Conservation (phyloP, 176 grass and related monocot species). For the Dactylis glomerata region DNA sequence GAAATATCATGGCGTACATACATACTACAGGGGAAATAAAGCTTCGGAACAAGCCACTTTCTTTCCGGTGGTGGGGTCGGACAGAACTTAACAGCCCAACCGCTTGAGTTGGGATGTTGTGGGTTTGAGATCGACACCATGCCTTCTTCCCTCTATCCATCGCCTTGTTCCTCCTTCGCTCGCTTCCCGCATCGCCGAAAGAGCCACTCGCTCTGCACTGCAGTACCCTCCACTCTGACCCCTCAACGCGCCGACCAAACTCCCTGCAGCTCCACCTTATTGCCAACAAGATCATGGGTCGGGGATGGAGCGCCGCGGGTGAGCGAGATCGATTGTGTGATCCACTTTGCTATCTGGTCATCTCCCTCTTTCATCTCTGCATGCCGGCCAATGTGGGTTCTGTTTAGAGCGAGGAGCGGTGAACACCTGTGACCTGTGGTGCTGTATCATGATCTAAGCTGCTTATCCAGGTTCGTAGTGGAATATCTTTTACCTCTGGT, state of each 20-base stretch:
- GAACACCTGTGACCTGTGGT: background rate
- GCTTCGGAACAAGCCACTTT: background rate
- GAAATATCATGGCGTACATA: background rate
- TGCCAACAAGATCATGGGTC: background rate
- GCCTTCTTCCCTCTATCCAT: background rate
- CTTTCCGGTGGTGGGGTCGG: constrained; percentile 5
- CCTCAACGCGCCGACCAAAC: background rate
- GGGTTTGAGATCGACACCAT: constrained; percentile 14
- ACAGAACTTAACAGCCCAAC: constrained; percentile 38
- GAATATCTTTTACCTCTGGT: background rate
- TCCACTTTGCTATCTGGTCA: background rate
- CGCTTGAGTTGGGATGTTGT: background rate
- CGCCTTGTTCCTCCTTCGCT: background rate
- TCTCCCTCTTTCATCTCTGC: background rate
- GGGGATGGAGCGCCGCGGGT: background rate
- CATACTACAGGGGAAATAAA: background rate
- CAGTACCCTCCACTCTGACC: background rate
- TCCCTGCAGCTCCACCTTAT: background rate
- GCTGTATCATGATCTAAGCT: background rate
- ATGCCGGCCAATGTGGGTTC: background rate
- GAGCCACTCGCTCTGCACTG: constrained; percentile 40
- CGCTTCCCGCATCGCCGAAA: constrained; percentile 10
- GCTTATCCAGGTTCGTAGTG: background rate
- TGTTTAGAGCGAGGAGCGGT: background rate
- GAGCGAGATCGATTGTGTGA: background rate